Evolutionary conservation across 2,329 filamentous ascomycete species (phyloP), one percentile per base, ranked within the genome.

Genomic region (Colletotrichum sansevieriae): DNA sequence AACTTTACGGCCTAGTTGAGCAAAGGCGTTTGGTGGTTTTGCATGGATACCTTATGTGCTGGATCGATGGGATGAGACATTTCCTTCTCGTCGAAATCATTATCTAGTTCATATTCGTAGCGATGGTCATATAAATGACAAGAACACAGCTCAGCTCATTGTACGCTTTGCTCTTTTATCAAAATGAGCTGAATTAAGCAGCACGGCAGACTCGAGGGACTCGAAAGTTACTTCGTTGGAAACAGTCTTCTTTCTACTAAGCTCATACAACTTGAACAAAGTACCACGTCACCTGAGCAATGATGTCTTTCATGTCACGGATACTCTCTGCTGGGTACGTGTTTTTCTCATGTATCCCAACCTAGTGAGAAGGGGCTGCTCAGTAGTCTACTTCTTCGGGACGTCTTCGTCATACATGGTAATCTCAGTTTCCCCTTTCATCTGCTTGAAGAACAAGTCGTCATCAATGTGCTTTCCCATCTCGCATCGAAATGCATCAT

Each of bases 341-440:
- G 4, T 41, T 63, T 43, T 63, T 33, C 15, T 33, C 15, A 65
- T 11, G 25, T 67, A 63, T 10, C 58, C 58, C 2, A 67, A 8
- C 15, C 64, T 47, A 5, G 20, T 63, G 15, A 63, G 33, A 9
- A 57, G 49, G 2, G 49, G 37, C 25, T 67, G 12, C 3, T 35
- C 33, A 6, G 33, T 39, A 8, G 52, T 41, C 0, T 13, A 25
- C 8, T 12, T 10, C 22, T 35, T 18, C 15, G 20, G 20, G 10
- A 63, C 35, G 2, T 56, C 58, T 10, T 56, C 58, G 2, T 41
- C 15, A 3, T 35, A 18, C 20, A 44, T 43, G 20, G 20, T 22
- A 12, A 67, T 57, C 8, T 56, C 59, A 25, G 37, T 15, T 15
- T 52, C 37, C 6, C 64, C 41, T 13, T 57, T 49, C 59, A 57